Evolutionary conservation across 2,329 filamentous ascomycete species (phyloP), one percentile per base, ranked within the genome.

Genomic region (Hymenotorrendiella dingleyae): DNA sequence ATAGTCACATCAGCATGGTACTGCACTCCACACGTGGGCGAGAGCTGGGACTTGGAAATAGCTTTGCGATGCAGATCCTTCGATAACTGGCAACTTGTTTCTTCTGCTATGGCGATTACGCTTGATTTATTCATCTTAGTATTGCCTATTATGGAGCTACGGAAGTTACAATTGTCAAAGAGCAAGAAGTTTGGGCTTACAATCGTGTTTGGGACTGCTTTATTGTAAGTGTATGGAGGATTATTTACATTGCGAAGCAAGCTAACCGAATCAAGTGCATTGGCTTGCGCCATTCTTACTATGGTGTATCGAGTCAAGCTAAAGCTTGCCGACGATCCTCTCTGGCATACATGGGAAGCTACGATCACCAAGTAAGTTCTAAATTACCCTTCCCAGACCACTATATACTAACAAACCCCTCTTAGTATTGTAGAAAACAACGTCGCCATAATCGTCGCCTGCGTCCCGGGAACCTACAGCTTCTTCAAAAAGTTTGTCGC

Each of bases 151-250:
- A 36, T 32, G 23, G 6, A 29, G 12, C n/a, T 45, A 8, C 29
- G n/a, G 9, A 26, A 19, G 11, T 16, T 45, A 14, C 22, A 37
- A 12, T 19, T 45, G n/a, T 34, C 20, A 11, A 16, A n/a, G 9
- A 33, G 21, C n/a, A 35, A 74, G 42, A 74, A 76, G 40, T 56
- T 73, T 14, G 74, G 71, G 0, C 64, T 81, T 23, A 62, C 54
- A 51, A 54, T 37, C 45, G 62, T 58, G 40, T 63, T 63, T 59
- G 62, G 59, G 14, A 50, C 61, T 46, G 67, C 47, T 23, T 52
- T 29, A 55, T 65, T 60, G 62, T 64, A 48, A 53, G 62, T 57
- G 8, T 9, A 6, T 10, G n/a, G n/a, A n/a, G n/a, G n/a, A n/a
- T n/a, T n/a, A n/a, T n/a, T n/a, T n/a, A n/a, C n/a, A n/a, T n/a